Percentiles rank a stretch among this genome's conserved stretches.
Conservation (phyloP, 106 monocot genomes). For the Vanilla planifolia region DNA sequence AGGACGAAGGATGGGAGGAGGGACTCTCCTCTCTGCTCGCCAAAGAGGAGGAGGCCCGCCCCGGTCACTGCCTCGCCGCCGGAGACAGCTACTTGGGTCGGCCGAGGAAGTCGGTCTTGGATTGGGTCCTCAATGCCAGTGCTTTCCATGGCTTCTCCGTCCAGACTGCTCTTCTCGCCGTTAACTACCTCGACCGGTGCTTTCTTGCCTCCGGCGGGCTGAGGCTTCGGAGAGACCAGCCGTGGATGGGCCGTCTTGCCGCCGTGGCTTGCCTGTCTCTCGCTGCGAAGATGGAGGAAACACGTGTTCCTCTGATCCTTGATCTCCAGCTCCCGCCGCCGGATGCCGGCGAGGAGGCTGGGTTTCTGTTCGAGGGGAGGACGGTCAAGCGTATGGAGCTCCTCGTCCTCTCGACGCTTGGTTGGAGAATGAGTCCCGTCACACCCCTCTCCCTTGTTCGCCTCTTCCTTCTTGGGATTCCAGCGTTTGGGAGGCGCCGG, state of each 20-base stretch:
- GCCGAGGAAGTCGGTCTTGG: slow-evolving; percentile 21
- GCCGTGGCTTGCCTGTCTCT: slow-evolving; percentile 66
- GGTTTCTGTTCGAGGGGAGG: slow-evolving; percentile 69
- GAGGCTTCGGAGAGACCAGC: slow-evolving; percentile 27
- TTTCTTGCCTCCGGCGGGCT: slow-evolving; percentile 32
- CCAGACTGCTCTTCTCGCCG: slow-evolving; percentile 53
- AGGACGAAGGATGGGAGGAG: neutral
- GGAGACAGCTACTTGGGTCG: slow-evolving; percentile 6
- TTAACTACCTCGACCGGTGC: slow-evolving; percentile 69
- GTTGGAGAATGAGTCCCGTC: slow-evolving; percentile 70
- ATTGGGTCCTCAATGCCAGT: slow-evolving; percentile 29
- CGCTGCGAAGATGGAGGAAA: slow-evolving; percentile 92
- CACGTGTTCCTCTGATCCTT: slow-evolving; percentile 66
- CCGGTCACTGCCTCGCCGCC: neutral
- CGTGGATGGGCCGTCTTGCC: slow-evolving; percentile 63
- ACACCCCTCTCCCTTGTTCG: slow-evolving; percentile 66
- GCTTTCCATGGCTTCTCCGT: slow-evolving; percentile 43
- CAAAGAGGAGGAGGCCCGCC: slow-evolving; percentile 18
- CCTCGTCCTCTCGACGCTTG: slow-evolving; percentile 62
- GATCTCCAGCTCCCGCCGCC: slow-evolving; percentile 46
- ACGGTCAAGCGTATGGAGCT: slow-evolving; percentile 86
- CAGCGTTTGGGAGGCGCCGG: neutral
- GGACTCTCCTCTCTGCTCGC: slow-evolving; percentile 21
- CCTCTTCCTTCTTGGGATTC: slow-evolving; percentile 12
- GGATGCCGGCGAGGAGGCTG: slow-evolving; percentile 14